Evolutionary conservation across 1,284 basidiomycete genomes (phyloP).

Genomic region (Mycosarcoma mackinlayi): DNA sequence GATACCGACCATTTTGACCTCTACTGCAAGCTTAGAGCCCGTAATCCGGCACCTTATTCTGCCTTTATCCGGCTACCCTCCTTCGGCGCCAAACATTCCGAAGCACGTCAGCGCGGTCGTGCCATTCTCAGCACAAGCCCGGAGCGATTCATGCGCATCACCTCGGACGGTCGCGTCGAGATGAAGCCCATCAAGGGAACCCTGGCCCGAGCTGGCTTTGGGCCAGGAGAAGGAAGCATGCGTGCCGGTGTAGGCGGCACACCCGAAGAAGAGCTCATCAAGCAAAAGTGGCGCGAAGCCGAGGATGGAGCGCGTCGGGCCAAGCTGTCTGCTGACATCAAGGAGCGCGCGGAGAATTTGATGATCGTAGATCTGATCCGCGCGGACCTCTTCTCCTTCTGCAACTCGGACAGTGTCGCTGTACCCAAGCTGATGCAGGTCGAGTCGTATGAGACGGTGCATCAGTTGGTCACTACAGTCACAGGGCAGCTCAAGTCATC

Average conservation of each 20-base stretch:
- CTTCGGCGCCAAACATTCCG: conserved; percentile 62
- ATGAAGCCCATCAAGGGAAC: conserved; percentile 96
- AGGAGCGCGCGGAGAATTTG: conserved; percentile 95
- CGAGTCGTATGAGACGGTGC: conserved; percentile 93
- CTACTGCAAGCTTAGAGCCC: conserved; percentile 70
- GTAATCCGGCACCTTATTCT: conserved; percentile 92
- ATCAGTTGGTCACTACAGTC: conserved; percentile 95
- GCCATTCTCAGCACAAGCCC: conserved; percentile 81
- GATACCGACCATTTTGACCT: conserved; percentile 55
- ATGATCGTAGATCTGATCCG: conserved; percentile 99
- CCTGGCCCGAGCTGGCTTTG: conserved; percentile 60
- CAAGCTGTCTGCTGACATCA: conserved; percentile 78
- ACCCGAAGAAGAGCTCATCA: conserved; percentile 30
- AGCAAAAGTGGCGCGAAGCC: conserved; percentile 39
- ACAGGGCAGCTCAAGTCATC: conserved; percentile 70
- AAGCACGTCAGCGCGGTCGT: conserved; percentile 70
- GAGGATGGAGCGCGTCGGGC: conserved; percentile 69
- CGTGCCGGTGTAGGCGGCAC: conserved; percentile 21
- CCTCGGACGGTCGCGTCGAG: conserved; percentile 77
- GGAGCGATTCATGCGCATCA: conserved; percentile 90
- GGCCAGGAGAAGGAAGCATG: conserved; percentile 52
- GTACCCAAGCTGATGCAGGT: conserved; percentile 88
- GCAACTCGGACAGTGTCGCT: conserved; percentile 76
- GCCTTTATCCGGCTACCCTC: conserved; percentile 80
- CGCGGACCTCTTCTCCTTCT: conserved; percentile 85